Base-by-base conservation (phyloP, 257 asterid species). In the Phtheirospermum japonicum region DNA sequence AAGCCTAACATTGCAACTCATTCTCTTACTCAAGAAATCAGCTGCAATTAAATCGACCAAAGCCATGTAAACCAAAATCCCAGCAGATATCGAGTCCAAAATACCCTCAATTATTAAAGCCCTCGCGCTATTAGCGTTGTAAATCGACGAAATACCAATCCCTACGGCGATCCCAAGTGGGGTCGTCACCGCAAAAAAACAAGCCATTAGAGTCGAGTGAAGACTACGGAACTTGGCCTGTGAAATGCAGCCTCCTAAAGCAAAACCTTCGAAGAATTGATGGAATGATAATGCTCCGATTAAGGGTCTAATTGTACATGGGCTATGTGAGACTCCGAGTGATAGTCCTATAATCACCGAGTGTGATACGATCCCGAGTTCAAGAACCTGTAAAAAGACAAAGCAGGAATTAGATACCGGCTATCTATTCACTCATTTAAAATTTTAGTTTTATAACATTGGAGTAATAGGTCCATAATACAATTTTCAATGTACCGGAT, bases 191-290 rank as follows among this genome's bases (percentile, higher is more conserved):
- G 96, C 96, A 5, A 92, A 92, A 63, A 89, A 89, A 31, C 87
- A 81, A 7, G 99, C 97, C 97, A 89, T 92, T 31, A 86, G 16
- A 34, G 83, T 72, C 17, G 95, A 70, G 14, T 75, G 95, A 16
- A 86, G 72, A 64, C 80, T 73, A 58, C 68, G 66, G 23, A 92
- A 79, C 62, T 69, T 75, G 34, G 99, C 97, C 68, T 89, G 91
- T 12, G 96, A 86, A 46, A 92, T 89, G 88, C 99, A 92, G 57
- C 96, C 97, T 9, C 99, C 97, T 12, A 92, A 75, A 30, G 97
- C 99, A 63, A 92, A 89, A 5, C 95, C 99, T 76, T 92, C 97
- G 0, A 92, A 92, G 78, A 92, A 89, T 36, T 89, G 97, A 58
- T 92, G 97, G 75, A 86, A 92, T 7, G 99, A 77, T 40, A 92